A percentile compares a stretch with the other conserved stretches of the same genome.
These are phyloP conservation scores for Thymus quinquecostatus DNA, from an alignment of 257 asterid species.

Conservation along the genomic window DNA sequence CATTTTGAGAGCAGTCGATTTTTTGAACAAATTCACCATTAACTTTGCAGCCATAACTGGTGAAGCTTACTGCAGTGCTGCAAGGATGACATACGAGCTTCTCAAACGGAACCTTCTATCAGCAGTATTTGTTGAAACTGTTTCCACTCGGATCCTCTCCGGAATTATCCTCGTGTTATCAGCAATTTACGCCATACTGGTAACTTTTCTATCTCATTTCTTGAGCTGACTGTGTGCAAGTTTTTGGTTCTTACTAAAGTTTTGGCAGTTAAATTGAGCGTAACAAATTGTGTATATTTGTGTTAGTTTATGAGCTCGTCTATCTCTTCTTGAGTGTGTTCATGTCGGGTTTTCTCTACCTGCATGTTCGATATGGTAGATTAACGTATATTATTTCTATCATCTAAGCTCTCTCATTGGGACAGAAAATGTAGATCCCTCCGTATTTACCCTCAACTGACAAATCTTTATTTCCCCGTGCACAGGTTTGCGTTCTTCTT, in stretches of 20 bases:
- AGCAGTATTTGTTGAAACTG: conserved; percentile 84
- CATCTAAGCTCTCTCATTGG: no score
- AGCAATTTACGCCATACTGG: conserved; percentile 84
- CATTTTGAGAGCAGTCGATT: conserved; percentile 73
- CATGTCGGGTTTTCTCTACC: not conserved
- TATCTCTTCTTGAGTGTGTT: not conserved
- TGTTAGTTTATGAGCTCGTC: not conserved
- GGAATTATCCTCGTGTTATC: conserved; percentile 84
- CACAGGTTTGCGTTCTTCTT: conserved; percentile 74
- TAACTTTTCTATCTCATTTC: conserved; percentile 35
- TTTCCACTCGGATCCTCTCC: conserved; percentile 82
- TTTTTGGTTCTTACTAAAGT: not conserved
- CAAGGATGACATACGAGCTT: conserved; percentile 91
- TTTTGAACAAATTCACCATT: conserved; percentile 89
- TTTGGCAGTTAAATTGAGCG: not conserved
- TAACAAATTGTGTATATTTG: not conserved
- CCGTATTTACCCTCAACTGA: not conserved
- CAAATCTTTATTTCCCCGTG: not conserved
- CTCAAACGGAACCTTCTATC: conserved; percentile 95
- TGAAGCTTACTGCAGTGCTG: conserved; percentile 88
- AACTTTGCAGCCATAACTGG: conserved; percentile 96
- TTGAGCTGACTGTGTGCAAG: conserved; percentile 14
- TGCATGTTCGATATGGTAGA: no score
- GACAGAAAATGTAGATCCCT: no score
- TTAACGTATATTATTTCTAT: no score